These are phyloP conservation scores for Imleria badia DNA, from an alignment of 768 basidiomycete genomes.

Conservation along the genomic window DNA sequence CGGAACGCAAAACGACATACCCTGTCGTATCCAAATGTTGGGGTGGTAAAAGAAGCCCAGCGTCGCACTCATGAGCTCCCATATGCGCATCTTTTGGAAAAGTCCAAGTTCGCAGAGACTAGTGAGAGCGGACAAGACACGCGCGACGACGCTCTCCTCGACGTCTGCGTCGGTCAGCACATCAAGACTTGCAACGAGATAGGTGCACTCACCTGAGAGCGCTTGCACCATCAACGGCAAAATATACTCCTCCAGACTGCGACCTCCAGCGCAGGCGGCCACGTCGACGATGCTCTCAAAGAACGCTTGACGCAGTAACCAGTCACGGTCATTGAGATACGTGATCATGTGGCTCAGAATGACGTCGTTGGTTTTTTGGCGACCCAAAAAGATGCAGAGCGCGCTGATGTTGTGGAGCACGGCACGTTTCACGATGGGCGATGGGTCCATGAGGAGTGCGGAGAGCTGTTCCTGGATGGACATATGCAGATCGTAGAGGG, in stretches of 20 bases:
- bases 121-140: slow-evolving; percentile 83
- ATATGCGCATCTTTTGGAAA: slow-evolving; percentile 92
- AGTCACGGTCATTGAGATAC: slow-evolving; percentile 86
- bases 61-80: slow-evolving; percentile 91
- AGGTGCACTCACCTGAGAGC: slow-evolving; percentile 65
- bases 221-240: slow-evolving; percentile 96
- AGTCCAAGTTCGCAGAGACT: slow-evolving; percentile 88
- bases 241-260: slow-evolving; percentile 94
- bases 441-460: slow-evolving; percentile 83
- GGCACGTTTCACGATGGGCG: slow-evolving; percentile 88
- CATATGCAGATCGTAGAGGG: slow-evolving; percentile 80
- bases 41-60: slow-evolving; percentile 94
- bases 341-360: slow-evolving; percentile 87
- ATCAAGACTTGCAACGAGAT: not conserved
- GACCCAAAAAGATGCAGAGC: slow-evolving; percentile 90
- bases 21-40: slow-evolving; percentile 93
- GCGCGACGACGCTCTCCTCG: slow-evolving; percentile 91
- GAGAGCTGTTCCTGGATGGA: slow-evolving; percentile 87
- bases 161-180: slow-evolving; percentile 59
- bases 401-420: slow-evolving; percentile 84
- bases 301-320: slow-evolving; percentile 87
- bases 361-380: slow-evolving; percentile 93
- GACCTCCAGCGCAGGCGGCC: slow-evolving; percentile 88
- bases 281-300: slow-evolving; percentile 96
- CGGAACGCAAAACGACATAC: slow-evolving; percentile 36